phyloP scores from a whole-genome alignment of 345 rosid species.

The Pistacia atlantica region DNA sequence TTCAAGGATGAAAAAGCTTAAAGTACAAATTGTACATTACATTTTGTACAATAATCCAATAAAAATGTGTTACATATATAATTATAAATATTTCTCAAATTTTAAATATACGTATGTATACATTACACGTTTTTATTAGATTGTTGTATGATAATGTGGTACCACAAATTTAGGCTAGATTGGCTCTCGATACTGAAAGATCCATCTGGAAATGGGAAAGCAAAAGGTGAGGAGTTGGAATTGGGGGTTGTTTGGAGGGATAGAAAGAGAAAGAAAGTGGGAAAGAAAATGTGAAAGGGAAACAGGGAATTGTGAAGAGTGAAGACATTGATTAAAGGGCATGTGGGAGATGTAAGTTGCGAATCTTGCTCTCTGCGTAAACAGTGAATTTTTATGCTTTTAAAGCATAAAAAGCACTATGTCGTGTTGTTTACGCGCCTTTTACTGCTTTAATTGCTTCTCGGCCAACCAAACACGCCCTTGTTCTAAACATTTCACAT shows the following conservation, averaged over 20 bases:
- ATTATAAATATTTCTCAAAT: no score
- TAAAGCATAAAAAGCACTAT: neutral
- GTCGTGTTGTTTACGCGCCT: neutral
- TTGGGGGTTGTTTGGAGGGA: neutral
- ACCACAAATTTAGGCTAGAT: no score
- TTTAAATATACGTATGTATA: no score
- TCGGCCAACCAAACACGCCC: neutral
- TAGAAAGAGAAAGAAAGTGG: slow-evolving; percentile 13
- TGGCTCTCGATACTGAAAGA: neutral
- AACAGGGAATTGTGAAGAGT: neutral
- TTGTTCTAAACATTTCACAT: slow-evolving; percentile 8
- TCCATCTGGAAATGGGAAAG: neutral
- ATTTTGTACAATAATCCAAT: no score
- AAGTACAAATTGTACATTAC: no score
- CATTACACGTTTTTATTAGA: no score
- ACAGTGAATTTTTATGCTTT: neutral
- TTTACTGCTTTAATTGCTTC: neutral
- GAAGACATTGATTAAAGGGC: slow-evolving; percentile 19
- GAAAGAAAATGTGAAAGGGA: neutral
- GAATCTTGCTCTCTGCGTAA: neutral
- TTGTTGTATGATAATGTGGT: no score
- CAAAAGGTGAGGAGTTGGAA: neutral
- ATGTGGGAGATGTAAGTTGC: neutral
- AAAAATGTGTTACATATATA: no score
- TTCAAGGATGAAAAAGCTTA: neutral